These are phyloP conservation scores for Lomentospora prolificans DNA, from an alignment of 2,329 filamentous ascomycete species.

Conservation along the genomic window DNA sequence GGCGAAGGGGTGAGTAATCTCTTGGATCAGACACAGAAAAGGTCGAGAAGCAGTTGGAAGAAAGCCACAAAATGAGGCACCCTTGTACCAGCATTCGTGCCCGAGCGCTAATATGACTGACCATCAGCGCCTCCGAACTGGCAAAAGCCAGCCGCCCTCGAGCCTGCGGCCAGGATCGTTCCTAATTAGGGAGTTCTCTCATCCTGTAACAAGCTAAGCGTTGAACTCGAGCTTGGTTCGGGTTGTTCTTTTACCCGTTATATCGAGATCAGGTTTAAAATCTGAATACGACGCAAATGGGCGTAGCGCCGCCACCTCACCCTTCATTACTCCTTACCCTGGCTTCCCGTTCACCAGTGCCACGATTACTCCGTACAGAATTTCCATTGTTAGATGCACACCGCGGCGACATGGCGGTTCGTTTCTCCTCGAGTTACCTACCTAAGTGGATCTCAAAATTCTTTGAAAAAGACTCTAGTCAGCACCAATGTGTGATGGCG, in stretches of 20 bases:
- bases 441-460: background rate
- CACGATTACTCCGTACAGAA: background rate
- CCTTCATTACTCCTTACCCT: background rate
- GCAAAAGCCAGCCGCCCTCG: background rate
- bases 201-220: background rate
- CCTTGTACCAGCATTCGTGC: background rate
- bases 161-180: background rate
- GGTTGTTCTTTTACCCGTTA: background rate
- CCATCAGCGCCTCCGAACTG: background rate
- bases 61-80: background rate
- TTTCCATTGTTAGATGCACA: background rate
- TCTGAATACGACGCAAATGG: background rate
- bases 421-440: background rate
- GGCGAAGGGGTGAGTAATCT: no score
- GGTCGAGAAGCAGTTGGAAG: background rate
- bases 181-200: background rate
- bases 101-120: background rate
- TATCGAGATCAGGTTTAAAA: background rate
- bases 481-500: no score
- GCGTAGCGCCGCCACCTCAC: background rate
- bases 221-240: background rate
- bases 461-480: background rate
- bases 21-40: background rate
- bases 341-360: background rate
- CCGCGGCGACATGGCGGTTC: background rate